Percentiles rank a stretch among this genome's conserved stretches.
Conservation (phyloP, 108 stramenopile species). For the Skeletonema menzelii region DNA sequence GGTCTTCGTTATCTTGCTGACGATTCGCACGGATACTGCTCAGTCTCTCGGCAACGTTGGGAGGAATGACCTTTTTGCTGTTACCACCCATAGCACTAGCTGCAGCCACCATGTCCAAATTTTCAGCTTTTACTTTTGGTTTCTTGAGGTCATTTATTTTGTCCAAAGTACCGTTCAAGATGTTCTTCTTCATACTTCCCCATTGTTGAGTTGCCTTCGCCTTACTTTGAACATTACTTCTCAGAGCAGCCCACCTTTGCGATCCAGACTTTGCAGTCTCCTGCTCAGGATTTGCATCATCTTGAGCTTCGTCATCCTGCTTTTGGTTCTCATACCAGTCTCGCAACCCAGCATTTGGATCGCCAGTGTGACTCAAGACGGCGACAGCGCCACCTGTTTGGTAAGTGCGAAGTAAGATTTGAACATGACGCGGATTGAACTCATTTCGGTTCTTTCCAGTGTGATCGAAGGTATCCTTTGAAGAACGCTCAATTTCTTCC, state of each 20-base stretch:
- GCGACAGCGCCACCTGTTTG: constrained; percentile 44
- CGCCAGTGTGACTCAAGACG: constrained; percentile 44
- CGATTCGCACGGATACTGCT: constrained; percentile 5
- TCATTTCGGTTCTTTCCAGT: constrained; percentile 16
- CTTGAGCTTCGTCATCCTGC: constrained; percentile 14
- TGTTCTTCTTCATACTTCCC: constrained; percentile 13
- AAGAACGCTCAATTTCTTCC: constrained; percentile 25
- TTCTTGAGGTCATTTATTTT: not conserved
- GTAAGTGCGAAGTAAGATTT: constrained; percentile 42
- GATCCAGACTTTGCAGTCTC: not conserved
- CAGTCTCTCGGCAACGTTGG: constrained; percentile 4
- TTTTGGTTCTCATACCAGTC: constrained; percentile 50
- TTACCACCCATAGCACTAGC: not conserved
- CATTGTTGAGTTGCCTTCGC: constrained; percentile 13
- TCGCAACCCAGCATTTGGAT: constrained; percentile 46
- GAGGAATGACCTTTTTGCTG: constrained; percentile 2
- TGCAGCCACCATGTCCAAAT: not conserved
- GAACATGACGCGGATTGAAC: constrained; percentile 49
- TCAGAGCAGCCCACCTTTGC: constrained; percentile 23
- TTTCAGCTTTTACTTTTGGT: not conserved
- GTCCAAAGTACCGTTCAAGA: constrained; percentile 5
- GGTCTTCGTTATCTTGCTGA: not conserved
- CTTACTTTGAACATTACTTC: constrained; percentile 14
- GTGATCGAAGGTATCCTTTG: constrained; percentile 20
- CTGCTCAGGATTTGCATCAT: not conserved